These are phyloP conservation scores for Fusarium palustre DNA, from an alignment of 2,329 filamentous ascomycete species.

Conservation along the genomic window DNA sequence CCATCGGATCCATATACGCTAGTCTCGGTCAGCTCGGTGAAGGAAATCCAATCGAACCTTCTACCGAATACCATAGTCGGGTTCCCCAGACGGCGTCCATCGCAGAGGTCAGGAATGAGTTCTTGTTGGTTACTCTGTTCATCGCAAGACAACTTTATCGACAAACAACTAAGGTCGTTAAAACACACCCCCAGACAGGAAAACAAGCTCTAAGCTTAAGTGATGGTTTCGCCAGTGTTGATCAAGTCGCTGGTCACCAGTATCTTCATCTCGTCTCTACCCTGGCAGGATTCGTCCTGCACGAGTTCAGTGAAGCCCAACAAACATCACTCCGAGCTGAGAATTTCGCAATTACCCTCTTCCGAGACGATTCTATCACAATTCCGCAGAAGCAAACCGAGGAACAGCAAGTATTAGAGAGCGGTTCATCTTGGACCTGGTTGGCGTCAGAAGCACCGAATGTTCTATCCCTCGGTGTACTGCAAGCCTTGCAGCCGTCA, in stretches of 20 bases:
- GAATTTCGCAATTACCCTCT: slow-evolving; percentile 53
- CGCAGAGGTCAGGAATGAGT: slow-evolving; percentile 52
- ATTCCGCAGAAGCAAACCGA: slow-evolving; percentile 28
- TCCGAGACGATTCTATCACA: slow-evolving; percentile 49
- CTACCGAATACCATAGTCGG: slow-evolving; percentile 2
- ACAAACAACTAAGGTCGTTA: slow-evolving; percentile 51
- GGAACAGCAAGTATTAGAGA: slow-evolving; percentile 21
- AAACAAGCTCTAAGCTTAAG: slow-evolving; percentile 49
- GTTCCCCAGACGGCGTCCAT: slow-evolving; percentile 32
- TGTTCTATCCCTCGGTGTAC: slow-evolving; percentile 54
- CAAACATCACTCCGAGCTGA: slow-evolving; percentile 51
- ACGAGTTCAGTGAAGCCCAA: slow-evolving; percentile 54
- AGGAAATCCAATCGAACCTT: slow-evolving; percentile 1
- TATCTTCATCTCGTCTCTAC: slow-evolving; percentile 54
- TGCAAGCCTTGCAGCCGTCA: slow-evolving; percentile 53
- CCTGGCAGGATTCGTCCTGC: slow-evolving; percentile 53
- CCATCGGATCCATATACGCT: slow-evolving; percentile 48
- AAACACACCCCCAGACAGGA: slow-evolving; percentile 32
- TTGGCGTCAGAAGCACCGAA: slow-evolving; percentile 49
- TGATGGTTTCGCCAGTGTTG: slow-evolving; percentile 48
- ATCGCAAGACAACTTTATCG: slow-evolving; percentile 57
- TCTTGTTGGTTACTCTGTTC: slow-evolving; percentile 55
- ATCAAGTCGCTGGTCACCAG: slow-evolving; percentile 48
- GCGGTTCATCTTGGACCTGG: slow-evolving; percentile 50
- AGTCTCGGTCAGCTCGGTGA: slow-evolving; percentile 41